phyloP scores from a whole-genome alignment of 2,329 filamentous ascomycete species.

The Didymella exigua region DNA sequence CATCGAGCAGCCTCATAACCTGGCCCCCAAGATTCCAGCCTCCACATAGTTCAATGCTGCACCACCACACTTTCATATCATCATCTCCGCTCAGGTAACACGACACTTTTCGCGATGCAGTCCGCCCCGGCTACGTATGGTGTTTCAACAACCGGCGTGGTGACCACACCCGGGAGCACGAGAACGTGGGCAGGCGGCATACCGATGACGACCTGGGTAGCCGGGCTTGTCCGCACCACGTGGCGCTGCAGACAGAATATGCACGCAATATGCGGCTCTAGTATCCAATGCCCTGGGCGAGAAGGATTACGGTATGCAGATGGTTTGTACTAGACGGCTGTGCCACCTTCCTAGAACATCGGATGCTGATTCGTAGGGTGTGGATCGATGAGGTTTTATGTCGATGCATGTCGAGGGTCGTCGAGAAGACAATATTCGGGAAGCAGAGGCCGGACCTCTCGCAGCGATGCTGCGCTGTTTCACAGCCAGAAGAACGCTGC shows the following conservation, averaged over 20 bases:
- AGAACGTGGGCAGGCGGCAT: conserved; percentile 3
- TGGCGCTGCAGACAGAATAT: conserved; percentile 4
- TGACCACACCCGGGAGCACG: neutral
- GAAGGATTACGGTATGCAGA: neutral
- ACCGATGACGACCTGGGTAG: neutral
- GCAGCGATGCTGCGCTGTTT: neutral
- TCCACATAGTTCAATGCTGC: conserved; percentile 1
- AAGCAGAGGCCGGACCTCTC: neutral
- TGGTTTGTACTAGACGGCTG: neutral
- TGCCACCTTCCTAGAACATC: conserved; percentile 1
- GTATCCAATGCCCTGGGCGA: neutral
- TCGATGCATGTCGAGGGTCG: neutral
- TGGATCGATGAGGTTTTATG: neutral
- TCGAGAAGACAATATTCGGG: neutral
- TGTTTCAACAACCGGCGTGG: neutral
- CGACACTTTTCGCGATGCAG: neutral
- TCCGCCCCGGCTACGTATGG: neutral
- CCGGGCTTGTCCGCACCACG: neutral
- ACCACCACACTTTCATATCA: neutral
- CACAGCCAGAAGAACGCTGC: no score
- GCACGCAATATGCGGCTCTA: conserved; percentile 13
- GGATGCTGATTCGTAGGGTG: neutral
- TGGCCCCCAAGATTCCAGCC: conserved; percentile 8
- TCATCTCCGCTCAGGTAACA: neutral
- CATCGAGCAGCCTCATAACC: conserved; percentile 1